These are phyloP conservation scores for Podospora tetraspora DNA, from an alignment of 495 filamentous ascomycete genomes.

Conservation along the genomic window DNA sequence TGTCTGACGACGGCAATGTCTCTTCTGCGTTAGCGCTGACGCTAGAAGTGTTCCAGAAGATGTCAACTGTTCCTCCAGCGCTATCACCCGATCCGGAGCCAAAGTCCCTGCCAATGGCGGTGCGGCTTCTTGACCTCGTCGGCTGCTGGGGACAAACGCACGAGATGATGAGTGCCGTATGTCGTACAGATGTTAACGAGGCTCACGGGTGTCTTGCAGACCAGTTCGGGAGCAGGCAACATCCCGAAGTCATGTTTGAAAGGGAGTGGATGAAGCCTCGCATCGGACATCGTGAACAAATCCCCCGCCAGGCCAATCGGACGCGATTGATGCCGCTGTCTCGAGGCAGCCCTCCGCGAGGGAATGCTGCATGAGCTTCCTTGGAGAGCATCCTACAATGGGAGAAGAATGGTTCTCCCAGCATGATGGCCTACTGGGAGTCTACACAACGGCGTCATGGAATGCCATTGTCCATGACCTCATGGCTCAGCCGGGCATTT, in stretches of 20 bases:
- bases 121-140: neutral
- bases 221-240: neutral
- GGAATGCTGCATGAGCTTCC: neutral
- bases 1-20: slow-evolving; percentile 1
- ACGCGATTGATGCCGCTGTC: too few species aligned
- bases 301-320: neutral
- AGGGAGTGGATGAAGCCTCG: neutral
- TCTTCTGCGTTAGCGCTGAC: slow-evolving; percentile 16
- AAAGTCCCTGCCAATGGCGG: slow-evolving; percentile 24
- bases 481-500: neutral
- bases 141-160: neutral
- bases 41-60: slow-evolving; percentile 41
- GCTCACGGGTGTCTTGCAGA: neutral
- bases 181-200: neutral
- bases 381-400: neutral
- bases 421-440: too few species aligned
- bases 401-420: neutral
- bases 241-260: neutral
- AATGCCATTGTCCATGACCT: neutral
- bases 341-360: too few species aligned
- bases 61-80: slow-evolving; percentile 22
- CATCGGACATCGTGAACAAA: neutral
- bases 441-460: neutral
- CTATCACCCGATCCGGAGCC: slow-evolving; percentile 17
- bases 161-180: neutral